Percentiles rank a stretch among this genome's conserved stretches.
phyloP scores from a whole-genome alignment of 768 basidiomycete genomes.

The Macrocybe gigantea region DNA sequence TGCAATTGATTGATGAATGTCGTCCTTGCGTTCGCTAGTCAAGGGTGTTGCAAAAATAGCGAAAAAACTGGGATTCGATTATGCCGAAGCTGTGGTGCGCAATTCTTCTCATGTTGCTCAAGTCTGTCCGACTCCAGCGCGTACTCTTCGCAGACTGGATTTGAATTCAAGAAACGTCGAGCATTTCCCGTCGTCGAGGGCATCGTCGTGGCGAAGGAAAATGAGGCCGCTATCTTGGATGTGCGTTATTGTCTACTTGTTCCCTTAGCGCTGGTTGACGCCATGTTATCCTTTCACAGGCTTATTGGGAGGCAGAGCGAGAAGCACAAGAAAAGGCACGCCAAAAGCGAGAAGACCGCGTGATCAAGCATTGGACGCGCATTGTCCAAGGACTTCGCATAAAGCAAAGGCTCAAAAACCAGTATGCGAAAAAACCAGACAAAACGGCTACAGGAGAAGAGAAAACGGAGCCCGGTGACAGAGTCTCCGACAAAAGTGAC shows the following conservation, averaged over 20 bases:
- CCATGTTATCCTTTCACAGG: conserved; percentile 37
- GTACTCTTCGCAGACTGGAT: conserved; percentile 64
- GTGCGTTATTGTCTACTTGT: conserved; percentile 32
- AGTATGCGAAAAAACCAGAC: conserved; percentile 48
- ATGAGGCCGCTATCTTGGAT: conserved; percentile 69
- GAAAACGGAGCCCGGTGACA: conserved; percentile 4
- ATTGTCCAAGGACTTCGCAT: conserved; percentile 87
- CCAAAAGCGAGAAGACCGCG: conserved; percentile 70
- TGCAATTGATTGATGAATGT: not conserved
- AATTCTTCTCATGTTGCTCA: conserved; percentile 9
- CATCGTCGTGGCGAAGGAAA: conserved; percentile 80
- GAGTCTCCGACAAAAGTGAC: conserved; percentile 9
- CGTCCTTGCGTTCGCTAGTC: conserved; percentile 32
- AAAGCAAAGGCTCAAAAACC: conserved; percentile 71
- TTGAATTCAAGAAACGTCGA: conserved; percentile 91
- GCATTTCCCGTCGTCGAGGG: conserved; percentile 84
- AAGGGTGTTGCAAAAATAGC: conserved; percentile 90
- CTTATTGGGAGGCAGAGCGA: conserved; percentile 78
- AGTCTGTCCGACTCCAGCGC: not conserved
- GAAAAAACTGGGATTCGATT: conserved; percentile 79
- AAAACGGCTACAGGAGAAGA: conserved; percentile 7
- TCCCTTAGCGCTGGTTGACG: conserved; percentile 3
- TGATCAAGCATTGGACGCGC: conserved; percentile 82
- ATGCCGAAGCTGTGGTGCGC: conserved; percentile 91
- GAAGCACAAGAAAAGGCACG: conserved; percentile 73